Conservation (phyloP, 768 basidiomycete genomes). For the Crepidotus variabilis region DNA sequence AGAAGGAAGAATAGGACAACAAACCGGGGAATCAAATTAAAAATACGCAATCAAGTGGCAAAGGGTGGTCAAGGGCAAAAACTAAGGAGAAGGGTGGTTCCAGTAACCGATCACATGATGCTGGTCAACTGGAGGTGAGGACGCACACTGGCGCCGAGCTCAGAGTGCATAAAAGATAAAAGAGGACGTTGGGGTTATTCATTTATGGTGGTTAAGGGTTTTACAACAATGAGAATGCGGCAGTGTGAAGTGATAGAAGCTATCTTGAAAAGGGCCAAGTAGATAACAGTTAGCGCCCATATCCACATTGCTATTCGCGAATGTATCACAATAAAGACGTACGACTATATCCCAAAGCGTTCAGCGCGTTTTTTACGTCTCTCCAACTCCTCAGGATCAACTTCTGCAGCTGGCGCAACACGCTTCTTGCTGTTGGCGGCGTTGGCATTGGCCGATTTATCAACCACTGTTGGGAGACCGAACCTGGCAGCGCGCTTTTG, state of each 20-base stretch:
- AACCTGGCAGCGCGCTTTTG: slow-evolving; percentile 55
- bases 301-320: neutral
- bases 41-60: neutral
- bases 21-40: slow-evolving; percentile 1
- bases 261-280: neutral
- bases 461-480: slow-evolving; percentile 23
- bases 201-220: neutral
- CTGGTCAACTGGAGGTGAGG: neutral
- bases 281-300: neutral
- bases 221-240: neutral
- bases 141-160: neutral
- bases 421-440: slow-evolving; percentile 26
- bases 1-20: slow-evolving; percentile 3
- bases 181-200: neutral
- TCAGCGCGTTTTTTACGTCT: slow-evolving; percentile 60
- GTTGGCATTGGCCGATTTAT: slow-evolving; percentile 1
- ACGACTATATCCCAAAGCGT: slow-evolving; percentile 45
- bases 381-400: slow-evolving; percentile 58
- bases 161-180: neutral
- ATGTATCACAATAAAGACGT: slow-evolving; percentile 2
- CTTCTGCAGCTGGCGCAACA: slow-evolving; percentile 30
- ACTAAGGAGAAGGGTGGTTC: neutral
- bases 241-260: neutral
- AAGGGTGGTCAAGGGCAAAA: slow-evolving; percentile 1
- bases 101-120: slow-evolving; percentile 7